These are phyloP conservation scores for Lactarius quietus DNA, from an alignment of 768 basidiomycete species.

Conservation along the genomic window DNA sequence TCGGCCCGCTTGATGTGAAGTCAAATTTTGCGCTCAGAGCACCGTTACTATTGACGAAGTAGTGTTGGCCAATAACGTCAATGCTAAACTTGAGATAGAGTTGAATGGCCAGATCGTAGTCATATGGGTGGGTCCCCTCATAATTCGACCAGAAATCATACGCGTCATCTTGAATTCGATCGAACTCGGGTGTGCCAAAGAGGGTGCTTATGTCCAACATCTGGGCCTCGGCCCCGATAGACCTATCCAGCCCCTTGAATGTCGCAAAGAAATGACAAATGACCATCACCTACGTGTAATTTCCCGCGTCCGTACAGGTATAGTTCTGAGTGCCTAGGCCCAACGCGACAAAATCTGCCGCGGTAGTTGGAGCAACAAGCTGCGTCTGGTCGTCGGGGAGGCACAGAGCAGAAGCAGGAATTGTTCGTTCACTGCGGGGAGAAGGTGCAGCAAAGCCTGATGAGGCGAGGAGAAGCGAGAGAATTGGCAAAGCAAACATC, in stretches of 20 bases:
- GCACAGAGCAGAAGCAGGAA: not conserved
- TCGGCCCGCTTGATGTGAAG: constrained; percentile 9
- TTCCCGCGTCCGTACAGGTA: not conserved
- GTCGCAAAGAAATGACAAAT: not conserved
- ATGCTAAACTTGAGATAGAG: not conserved
- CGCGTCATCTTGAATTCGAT: not conserved
- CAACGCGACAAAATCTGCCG: not conserved
- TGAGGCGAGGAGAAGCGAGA: constrained; percentile 4
- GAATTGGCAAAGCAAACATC: not conserved
- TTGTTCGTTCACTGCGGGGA: not conserved
- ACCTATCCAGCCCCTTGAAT: not conserved
- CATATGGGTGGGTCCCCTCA: not conserved
- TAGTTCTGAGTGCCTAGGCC: constrained; percentile 16
- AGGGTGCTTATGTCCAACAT: constrained; percentile 20
- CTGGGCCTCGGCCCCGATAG: constrained; percentile 19
- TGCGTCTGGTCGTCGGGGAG: not conserved
- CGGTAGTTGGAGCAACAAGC: not conserved
- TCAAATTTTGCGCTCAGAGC: constrained; percentile 11
- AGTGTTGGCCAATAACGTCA: constrained; percentile 19
- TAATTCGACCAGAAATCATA: constrained; percentile 1
- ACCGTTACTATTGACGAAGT: constrained; percentile 13
- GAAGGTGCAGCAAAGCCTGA: not conserved
- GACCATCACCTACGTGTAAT: constrained; percentile 8
- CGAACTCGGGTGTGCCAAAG: not conserved
- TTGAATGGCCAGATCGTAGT: not conserved